phyloP scores from a whole-genome alignment of 2,329 filamentous ascomycete species.

The Aspergillus niger region DNA sequence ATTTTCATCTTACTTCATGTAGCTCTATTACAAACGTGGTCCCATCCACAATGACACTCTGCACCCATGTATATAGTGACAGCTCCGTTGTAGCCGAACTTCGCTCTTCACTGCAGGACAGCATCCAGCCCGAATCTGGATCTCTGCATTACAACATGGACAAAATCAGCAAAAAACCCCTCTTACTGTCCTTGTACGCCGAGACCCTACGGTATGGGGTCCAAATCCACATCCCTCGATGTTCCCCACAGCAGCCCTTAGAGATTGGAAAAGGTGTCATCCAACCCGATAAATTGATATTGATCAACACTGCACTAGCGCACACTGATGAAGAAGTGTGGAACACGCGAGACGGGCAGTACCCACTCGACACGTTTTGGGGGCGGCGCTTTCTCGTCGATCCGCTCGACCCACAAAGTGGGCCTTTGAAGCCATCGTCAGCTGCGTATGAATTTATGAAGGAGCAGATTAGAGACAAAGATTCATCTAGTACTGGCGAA shows the following conservation, averaged over 20 bases:
- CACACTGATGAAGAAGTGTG: constrained; percentile 1
- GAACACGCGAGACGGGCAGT: constrained; percentile 7
- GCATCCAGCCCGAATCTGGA: not conserved
- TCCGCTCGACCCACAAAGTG: not conserved
- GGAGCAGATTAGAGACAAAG: not conserved
- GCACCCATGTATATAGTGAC: constrained; percentile 2
- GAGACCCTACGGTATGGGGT: constrained; percentile 4
- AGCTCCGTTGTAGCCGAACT: not conserved
- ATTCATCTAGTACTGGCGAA: not conserved
- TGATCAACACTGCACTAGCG: constrained; percentile 4
- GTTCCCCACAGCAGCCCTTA: constrained; percentile 1
- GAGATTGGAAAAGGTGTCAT: not conserved
- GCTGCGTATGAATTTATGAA: not conserved
- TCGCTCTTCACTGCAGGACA: not conserved
- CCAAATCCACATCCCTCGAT: constrained; percentile 2
- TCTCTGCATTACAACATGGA: not conserved
- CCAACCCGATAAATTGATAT: not conserved
- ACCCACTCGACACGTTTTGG: constrained; percentile 7
- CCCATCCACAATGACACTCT: not conserved
- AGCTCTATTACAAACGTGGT: constrained; percentile 6
- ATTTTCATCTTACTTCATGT: not conserved
- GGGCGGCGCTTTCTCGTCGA: constrained; percentile 2
- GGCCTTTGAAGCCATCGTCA: not conserved
- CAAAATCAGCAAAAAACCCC: not conserved
- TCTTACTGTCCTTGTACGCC: constrained; percentile 3